These are phyloP conservation scores for Epichloe aotearoae DNA, from an alignment of 2,329 filamentous ascomycete genomes.

Conservation along the genomic window DNA sequence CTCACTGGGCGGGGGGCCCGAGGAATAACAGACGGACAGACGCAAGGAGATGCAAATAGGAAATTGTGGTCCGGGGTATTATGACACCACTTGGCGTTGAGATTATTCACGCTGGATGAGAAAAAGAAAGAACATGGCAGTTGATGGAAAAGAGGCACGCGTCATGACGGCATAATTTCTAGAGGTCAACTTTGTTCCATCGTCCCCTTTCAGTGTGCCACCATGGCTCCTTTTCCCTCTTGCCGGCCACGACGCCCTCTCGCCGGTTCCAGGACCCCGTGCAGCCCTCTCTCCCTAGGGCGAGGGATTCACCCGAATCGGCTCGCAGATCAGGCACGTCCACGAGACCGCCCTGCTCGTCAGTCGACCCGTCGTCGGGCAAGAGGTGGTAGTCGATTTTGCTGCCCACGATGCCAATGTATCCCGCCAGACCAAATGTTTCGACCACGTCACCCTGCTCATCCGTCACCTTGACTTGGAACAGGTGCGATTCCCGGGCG, in stretches of 20 bases:
- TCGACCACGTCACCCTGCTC: constrained; percentile 38
- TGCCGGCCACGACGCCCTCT: constrained; percentile 25
- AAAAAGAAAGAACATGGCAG: neutral
- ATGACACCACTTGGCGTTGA: neutral
- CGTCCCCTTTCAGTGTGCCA: constrained; percentile 36
- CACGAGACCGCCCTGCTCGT: constrained; percentile 43
- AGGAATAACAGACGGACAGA: too few relatives aligned
- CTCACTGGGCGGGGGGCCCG: too few relatives aligned
- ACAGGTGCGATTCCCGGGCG: constrained; percentile 38
- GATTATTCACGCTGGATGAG: neutral
- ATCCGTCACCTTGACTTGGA: constrained; percentile 44
- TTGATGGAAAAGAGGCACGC: neutral
- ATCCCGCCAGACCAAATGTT: constrained; percentile 43
- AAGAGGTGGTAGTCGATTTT: constrained; percentile 46
- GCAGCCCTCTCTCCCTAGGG: constrained; percentile 26
- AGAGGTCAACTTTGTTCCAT: constrained; percentile 22
- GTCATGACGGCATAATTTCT: neutral
- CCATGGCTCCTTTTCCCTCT: constrained; percentile 36
- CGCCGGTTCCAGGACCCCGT: constrained; percentile 33
- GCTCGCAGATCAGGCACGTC: constrained; percentile 37
- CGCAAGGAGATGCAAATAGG: neutral
- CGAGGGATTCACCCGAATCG: constrained; percentile 32
- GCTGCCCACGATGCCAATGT: constrained; percentile 46
- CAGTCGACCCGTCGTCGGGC: constrained; percentile 41
- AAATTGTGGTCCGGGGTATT: neutral